Evolutionary conservation across 768 basidiomycete genomes (phyloP).

Genomic region (Tricholoma matsutake): DNA sequence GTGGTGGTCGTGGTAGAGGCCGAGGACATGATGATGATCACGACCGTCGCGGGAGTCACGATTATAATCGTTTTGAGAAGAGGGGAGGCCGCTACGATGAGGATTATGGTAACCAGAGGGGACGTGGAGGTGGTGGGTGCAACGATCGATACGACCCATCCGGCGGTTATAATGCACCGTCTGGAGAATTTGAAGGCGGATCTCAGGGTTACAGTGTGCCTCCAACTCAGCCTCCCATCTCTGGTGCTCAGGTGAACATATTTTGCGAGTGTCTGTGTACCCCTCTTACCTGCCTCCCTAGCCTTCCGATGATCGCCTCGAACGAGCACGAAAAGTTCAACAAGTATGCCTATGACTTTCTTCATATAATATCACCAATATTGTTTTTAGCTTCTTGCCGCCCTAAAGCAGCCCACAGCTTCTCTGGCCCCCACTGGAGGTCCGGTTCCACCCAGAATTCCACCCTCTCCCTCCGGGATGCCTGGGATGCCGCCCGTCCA

Average conservation of each 20-base stretch:
- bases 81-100: constrained; percentile 43
- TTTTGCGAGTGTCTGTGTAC: neutral
- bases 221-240: constrained; percentile 28
- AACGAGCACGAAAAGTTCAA: constrained; percentile 85
- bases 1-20: constrained; percentile 39
- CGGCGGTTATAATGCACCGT: constrained; percentile 31
- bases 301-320: constrained; percentile 74
- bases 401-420: constrained; percentile 34
- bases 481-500: constrained; percentile 38
- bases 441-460: constrained; percentile 39
- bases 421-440: constrained; percentile 28
- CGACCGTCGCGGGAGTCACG: constrained; percentile 47
- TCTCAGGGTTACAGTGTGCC: constrained; percentile 24
- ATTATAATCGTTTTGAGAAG: constrained; percentile 38
- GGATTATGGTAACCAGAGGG: constrained; percentile 30
- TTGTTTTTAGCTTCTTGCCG: constrained; percentile 2
- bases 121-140: constrained; percentile 37
- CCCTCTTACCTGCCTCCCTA: constrained; percentile 17
- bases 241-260: constrained; percentile 12
- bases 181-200: constrained; percentile 27
- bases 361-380: neutral
- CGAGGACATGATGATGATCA: constrained; percentile 42
- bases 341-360: constrained; percentile 40
- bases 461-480: constrained; percentile 27
- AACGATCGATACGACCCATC: constrained; percentile 44